A percentile compares a stretch with the other conserved stretches of the same genome.
These are phyloP conservation scores for Staphylotrichum longicolle DNA, from an alignment of 495 filamentous ascomycete genomes.

Conservation along the genomic window DNA sequence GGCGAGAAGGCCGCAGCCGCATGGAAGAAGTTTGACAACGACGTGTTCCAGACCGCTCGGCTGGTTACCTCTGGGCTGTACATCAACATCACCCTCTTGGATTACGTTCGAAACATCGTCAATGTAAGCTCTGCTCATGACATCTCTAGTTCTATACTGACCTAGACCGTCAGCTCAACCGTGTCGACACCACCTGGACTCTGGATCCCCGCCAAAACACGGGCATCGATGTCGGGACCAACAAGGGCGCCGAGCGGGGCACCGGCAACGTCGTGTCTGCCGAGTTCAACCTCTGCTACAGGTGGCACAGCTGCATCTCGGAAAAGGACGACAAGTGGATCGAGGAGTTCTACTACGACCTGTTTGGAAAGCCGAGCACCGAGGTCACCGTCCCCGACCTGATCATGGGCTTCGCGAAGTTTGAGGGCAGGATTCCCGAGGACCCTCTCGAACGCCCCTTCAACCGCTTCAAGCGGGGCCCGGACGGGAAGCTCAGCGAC, in stretches of 20 bases:
- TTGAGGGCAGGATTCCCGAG: slow-evolving; percentile 54
- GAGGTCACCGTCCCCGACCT: slow-evolving; percentile 57
- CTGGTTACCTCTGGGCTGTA: slow-evolving; percentile 79
- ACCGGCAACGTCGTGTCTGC: slow-evolving; percentile 73
- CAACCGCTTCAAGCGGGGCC: slow-evolving; percentile 57
- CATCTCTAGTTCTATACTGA: not conserved
- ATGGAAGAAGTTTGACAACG: slow-evolving; percentile 73
- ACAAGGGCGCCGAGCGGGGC: slow-evolving; percentile 52
- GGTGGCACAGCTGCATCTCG: slow-evolving; percentile 79
- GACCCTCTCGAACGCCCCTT: slow-evolving; percentile 67
- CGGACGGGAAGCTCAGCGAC: slow-evolving; percentile 62
- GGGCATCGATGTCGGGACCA: slow-evolving; percentile 55
- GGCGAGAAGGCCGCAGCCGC: slow-evolving; percentile 55
- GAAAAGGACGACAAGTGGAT: slow-evolving; percentile 73
- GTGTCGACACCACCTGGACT: slow-evolving; percentile 73
- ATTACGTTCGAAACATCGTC: slow-evolving; percentile 82
- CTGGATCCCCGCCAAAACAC: slow-evolving; percentile 68
- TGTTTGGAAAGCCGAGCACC: slow-evolving; percentile 61
- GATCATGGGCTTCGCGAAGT: slow-evolving; percentile 56
- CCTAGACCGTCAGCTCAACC: slow-evolving; percentile 51
- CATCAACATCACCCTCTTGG: slow-evolving; percentile 78
- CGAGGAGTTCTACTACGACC: slow-evolving; percentile 56
- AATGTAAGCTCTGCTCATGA: slow-evolving; percentile 42
- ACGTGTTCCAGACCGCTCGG: slow-evolving; percentile 79
- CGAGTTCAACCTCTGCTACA: slow-evolving; percentile 68